Conservation (phyloP, 768 basidiomycete genomes). For the Crassisporium funariophilum region DNA sequence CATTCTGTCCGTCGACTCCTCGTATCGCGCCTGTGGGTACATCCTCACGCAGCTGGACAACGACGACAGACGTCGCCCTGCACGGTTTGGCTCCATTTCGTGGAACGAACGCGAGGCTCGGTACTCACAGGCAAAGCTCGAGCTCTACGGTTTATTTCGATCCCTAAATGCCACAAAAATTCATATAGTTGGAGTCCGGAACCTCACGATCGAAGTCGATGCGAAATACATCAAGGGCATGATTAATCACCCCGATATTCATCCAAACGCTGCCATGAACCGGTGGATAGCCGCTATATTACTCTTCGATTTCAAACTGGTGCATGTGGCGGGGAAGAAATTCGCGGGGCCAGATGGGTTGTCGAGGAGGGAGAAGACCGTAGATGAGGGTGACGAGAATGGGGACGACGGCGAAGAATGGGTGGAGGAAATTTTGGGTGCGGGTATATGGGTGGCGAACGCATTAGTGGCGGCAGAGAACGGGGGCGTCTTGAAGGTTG, state of each 20-base stretch:
- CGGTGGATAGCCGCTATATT: slow-evolving; percentile 30
- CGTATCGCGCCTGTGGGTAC: slow-evolving; percentile 14
- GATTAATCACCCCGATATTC: slow-evolving; percentile 32
- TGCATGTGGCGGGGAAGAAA: slow-evolving; percentile 21
- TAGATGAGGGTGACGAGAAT: slow-evolving; percentile 4
- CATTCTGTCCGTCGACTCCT: slow-evolving; percentile 19
- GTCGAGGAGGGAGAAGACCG: slow-evolving; percentile 14
- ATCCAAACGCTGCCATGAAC: slow-evolving; percentile 32
- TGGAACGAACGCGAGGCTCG: slow-evolving; percentile 13
- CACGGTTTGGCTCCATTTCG: slow-evolving; percentile 17
- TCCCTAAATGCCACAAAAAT: slow-evolving; percentile 20
- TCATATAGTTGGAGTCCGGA: slow-evolving; percentile 26
- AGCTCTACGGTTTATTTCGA: slow-evolving; percentile 32
- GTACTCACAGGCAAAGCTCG: slow-evolving; percentile 36
- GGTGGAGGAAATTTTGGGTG: slow-evolving; percentile 21
- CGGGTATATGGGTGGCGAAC: neutral
- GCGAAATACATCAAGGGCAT: slow-evolving; percentile 36
- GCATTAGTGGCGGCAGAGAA: neutral
- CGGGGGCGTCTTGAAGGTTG: neutral
- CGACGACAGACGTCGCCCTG: slow-evolving; percentile 6
- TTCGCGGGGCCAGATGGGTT: slow-evolving; percentile 18
- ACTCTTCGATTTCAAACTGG: slow-evolving; percentile 26
- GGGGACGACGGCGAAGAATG: slow-evolving; percentile 23
- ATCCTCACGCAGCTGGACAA: slow-evolving; percentile 15
- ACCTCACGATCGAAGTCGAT: slow-evolving; percentile 29